Evolutionary conservation across 306 rosid genomes (phyloP), one percentile per base, ranked within the genome.

Genomic region (Vigna unguiculata): DNA sequence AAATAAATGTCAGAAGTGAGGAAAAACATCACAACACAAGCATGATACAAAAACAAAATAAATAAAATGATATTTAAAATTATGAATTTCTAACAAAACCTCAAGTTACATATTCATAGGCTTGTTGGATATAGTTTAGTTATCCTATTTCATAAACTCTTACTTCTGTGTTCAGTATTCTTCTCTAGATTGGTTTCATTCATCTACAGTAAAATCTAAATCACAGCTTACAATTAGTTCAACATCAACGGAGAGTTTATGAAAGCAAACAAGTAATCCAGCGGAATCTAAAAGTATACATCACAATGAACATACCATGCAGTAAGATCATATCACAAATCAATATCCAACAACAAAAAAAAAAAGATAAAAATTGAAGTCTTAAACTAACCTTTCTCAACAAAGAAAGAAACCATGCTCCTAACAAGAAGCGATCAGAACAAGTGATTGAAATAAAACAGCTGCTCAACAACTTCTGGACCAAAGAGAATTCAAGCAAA

Each of bases 401-500:
- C 22, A 74, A 72, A 49, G 85, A 46, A 74, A 30, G 32, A 47
- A 73, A 55, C 85, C 81, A 82, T 57, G 64, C 87, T 83, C 86
- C 90, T 12, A 47, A 28, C 55, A 76, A 75, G 83, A 80, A 81
- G 88, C 81, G 80, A 59, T 3, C 2, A 55, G 70, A 74, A 81
- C 86, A 80, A 80, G 43, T 68, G 81, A 82, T 74, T 54, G 81
- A 43, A 72, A 46, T 45, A 48, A 82, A 79, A 74, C 76, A 77
- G 83, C 89, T 84, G 80, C 72, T 66, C 85, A 67, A 70, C 81
- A 86, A 83, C 74, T 64, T 72, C 90, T 77, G 80, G 78, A 82
- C 78, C 77, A 49, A 57, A 75, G 84, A 86, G 73, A 86, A 78
- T 72, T 78, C 70, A 78, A 81, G 82, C 71, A 64, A 7, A 76